Percentiles rank a stretch among this genome's conserved stretches.
phyloP scores from a whole-genome alignment of 495 filamentous ascomycete species.

The Aspergillus leporis region DNA sequence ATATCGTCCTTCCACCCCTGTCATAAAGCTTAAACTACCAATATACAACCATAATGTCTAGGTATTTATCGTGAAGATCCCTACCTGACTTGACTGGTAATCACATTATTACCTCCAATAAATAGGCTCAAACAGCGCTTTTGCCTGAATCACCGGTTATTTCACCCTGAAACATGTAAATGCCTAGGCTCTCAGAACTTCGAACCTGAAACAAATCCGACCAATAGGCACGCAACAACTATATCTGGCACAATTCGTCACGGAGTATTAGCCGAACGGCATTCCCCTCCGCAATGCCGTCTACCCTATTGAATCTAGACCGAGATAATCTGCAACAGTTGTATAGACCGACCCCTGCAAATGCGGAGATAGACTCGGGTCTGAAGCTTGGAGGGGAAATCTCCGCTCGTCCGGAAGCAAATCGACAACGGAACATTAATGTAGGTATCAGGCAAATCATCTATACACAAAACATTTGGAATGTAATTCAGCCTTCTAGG shows the following conservation, averaged over 20 bases:
- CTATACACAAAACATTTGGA: not conserved
- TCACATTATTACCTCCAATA: not conserved
- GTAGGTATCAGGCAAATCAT: not conserved
- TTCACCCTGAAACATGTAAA: not conserved
- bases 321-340: not conserved
- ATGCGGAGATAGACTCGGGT: not conserved
- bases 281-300: not conserved
- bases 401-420: not conserved
- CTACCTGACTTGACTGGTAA: too few relatives aligned
- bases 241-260: not conserved
- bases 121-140: not conserved
- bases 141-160: not conserved
- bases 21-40: too few relatives aligned
- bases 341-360: not conserved
- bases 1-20: too few relatives aligned
- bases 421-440: not conserved
- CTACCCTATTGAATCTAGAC: not conserved
- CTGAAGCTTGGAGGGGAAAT: not conserved
- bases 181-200: not conserved
- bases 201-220: not conserved
- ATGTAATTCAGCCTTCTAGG: not conserved
- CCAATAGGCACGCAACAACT: not conserved
- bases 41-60: too few relatives aligned
- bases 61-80: too few relatives aligned
- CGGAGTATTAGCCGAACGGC: not conserved